Conservation (phyloP, 163 green algal genomes). For the Prototheca wickerhamii region DNA sequence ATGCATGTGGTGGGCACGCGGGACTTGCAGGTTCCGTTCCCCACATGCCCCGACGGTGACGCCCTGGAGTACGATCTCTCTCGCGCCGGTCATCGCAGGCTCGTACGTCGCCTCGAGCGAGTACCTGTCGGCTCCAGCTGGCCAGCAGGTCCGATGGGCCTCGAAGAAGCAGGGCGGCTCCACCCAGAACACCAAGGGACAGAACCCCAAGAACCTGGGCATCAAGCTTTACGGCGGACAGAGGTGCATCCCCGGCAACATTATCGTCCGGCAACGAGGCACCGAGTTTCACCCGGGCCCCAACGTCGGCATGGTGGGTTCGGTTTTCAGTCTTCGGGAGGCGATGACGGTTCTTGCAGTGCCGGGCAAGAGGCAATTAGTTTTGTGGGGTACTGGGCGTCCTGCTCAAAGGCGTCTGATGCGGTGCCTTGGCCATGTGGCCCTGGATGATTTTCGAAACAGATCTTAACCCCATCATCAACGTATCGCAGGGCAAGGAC, state of each 20-base stretch:
- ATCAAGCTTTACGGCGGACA: slow-evolving; percentile 85
- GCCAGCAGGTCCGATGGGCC: slow-evolving; percentile 36
- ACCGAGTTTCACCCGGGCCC: slow-evolving; percentile 67
- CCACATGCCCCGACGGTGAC: too few relatives aligned
- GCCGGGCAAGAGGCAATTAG: background rate
- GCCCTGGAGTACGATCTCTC: too few relatives aligned
- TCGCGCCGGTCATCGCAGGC: too few relatives aligned
- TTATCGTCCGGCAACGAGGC: slow-evolving; percentile 85
- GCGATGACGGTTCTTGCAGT: background rate
- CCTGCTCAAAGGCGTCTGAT: background rate
- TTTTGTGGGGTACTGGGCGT: background rate
- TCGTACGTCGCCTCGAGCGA: too few relatives aligned
- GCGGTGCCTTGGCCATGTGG: background rate
- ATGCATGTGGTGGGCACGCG: too few relatives aligned
- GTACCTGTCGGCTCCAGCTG: too few relatives aligned
- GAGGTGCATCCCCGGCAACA: slow-evolving; percentile 68
- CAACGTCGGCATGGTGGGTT: slow-evolving; percentile 60
- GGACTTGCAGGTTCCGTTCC: too few relatives aligned
- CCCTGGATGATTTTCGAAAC: background rate
- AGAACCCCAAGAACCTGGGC: slow-evolving; percentile 71
- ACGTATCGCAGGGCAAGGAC: slow-evolving; percentile 48
- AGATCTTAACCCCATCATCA: background rate
- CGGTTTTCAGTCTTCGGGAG: background rate
- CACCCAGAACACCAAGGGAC: slow-evolving; percentile 82
- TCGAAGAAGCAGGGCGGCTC: slow-evolving; percentile 91